Base-by-base conservation (phyloP, 1,284 basidiomycete species). In the Trametes sp. region DNA sequence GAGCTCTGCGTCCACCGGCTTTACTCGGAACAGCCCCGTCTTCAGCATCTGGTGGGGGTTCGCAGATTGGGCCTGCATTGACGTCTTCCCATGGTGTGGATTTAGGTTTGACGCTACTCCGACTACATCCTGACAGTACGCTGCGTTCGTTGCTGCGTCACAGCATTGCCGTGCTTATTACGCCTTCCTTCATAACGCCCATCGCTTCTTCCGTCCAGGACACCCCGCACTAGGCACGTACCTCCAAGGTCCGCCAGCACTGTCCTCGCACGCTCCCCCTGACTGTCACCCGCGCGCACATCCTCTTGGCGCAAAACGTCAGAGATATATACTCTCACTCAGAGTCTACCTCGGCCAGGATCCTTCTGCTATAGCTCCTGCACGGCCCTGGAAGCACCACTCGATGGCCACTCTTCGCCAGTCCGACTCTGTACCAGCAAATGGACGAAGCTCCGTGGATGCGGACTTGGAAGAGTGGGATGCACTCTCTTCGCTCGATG, bases 151-250 rank as follows among this genome's bases (percentile, higher is more conserved):
- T 23, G 49, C 14, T n/a, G 31, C 49, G 14, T 50, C 29, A 50
- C 29, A 33, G 29, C 49, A 35, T 21, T 4, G 16, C 29, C 16
- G 49, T 50, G 49, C 49, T 33, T 23, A 21, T n/a, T n/a, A 7
- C 49, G 31, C 21, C 49, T 46, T 46, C 45, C 26, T 50, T 50
- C 49, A 50, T 50, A 26, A 33, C 31, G 49, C 29, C 49, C 29
- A 35, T 11, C 31, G 31, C 49, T 50, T 29, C 14, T 28, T 48
- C 9, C 11, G 26, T 14, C 5, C 16, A 21, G 7, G 19, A 6
- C n/a, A 35, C 49, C 16, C 35, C 31, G 16, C 50, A 16, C 33
- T 29, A 11, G 13, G 33, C 21, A 23, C 21, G 48, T 10, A n/a
- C n/a, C 29, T 11, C 19, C 50, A 21, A 24, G 50, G 24, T 51